Percentiles rank a stretch among this genome's conserved stretches.
phyloP scores from a whole-genome alignment of 495 filamentous ascomycete species.

The Aspergillus kassunensis region DNA sequence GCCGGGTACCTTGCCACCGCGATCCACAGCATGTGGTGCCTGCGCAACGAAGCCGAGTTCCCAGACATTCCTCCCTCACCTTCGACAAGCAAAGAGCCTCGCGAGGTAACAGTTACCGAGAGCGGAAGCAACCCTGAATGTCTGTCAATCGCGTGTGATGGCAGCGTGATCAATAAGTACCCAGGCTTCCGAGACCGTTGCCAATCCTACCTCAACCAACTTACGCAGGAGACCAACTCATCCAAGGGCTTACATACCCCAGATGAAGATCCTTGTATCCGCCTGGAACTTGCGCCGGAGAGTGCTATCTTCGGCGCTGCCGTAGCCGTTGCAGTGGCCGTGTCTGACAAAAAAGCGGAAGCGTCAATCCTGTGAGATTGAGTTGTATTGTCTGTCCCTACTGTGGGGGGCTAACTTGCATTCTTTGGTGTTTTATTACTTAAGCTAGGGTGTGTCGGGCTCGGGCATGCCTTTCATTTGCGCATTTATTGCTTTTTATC shows the following conservation, averaged over 20 bases:
- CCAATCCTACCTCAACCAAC: constrained; percentile 46
- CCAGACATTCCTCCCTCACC: constrained; percentile 20
- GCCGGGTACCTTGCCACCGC: constrained; percentile 61
- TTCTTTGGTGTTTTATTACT: constrained; percentile 13
- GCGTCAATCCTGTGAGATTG: not conserved
- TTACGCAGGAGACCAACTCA: constrained; percentile 30
- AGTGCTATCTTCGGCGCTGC: constrained; percentile 55
- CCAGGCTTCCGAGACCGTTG: constrained; percentile 50
- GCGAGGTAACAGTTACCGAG: constrained; percentile 43
- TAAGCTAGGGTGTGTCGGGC: not conserved
- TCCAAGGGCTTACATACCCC: constrained; percentile 13
- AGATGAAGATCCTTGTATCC: constrained; percentile 23
- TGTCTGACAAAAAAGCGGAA: constrained; percentile 24
- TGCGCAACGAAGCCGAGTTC: constrained; percentile 50
- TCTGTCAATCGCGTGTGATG: constrained; percentile 52
- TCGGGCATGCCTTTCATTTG: not conserved
- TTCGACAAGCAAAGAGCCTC: constrained; percentile 27
- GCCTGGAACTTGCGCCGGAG: constrained; percentile 48
- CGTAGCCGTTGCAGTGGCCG: constrained; percentile 52
- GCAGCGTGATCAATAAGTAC: constrained; percentile 59
- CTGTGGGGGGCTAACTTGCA: constrained; percentile 8
- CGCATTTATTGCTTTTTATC: not conserved
- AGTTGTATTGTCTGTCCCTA: not conserved
- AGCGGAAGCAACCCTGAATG: constrained; percentile 27
- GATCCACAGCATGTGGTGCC: constrained; percentile 60